These are phyloP conservation scores for Fusarium denticulatum DNA, from an alignment of 2,329 filamentous ascomycete genomes.

Conservation along the genomic window DNA sequence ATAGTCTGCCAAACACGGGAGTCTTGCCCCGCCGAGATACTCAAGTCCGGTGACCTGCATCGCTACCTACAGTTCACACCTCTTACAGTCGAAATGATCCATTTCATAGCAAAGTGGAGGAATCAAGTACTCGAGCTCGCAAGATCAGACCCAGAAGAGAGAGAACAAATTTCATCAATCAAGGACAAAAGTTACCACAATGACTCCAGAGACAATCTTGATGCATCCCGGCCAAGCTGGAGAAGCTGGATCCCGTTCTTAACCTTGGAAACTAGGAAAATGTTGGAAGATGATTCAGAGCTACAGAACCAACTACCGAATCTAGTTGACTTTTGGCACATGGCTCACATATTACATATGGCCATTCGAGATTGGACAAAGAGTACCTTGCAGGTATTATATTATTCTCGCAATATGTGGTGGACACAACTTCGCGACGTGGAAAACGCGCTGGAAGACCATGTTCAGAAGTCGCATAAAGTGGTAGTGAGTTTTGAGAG, in stretches of 20 bases:
- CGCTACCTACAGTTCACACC: rapidly evolving
- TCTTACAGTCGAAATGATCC: not conserved
- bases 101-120: rapidly evolving
- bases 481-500: no score
- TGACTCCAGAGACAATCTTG: rapidly evolving
- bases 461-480: rapidly evolving
- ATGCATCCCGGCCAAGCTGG: rapidly evolving
- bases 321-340: not conserved
- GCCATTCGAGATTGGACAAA: rapidly evolving
- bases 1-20: rapidly evolving
- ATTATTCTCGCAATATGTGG: rapidly evolving
- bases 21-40: rapidly evolving
- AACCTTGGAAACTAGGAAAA: rapidly evolving
- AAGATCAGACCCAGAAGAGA: rapidly evolving
- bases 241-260: not conserved
- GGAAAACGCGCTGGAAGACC: not conserved
- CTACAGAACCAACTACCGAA: not conserved
- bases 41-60: rapidly evolving
- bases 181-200: rapidly evolving
- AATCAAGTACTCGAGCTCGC: rapidly evolving
- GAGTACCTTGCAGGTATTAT: not conserved
- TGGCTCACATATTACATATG: rapidly evolving
- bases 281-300: rapidly evolving
- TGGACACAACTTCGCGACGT: not conserved
- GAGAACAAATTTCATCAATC: rapidly evolving